phyloP scores from a whole-genome alignment of 1,284 basidiomycete genomes.

The Kwoniella shivajii region DNA sequence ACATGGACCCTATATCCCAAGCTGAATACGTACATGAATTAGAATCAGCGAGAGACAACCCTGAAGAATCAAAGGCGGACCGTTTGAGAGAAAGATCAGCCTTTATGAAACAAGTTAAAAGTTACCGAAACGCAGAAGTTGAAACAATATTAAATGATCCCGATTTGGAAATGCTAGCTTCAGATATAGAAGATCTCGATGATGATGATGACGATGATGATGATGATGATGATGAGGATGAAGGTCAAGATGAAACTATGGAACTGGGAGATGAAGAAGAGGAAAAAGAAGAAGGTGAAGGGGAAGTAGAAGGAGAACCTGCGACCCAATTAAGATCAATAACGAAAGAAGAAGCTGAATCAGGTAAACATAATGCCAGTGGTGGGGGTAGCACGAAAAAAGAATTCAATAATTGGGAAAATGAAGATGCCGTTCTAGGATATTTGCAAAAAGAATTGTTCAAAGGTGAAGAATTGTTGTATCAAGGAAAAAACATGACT shows the following conservation, averaged over 20 bases:
- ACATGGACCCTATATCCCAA: slow-evolving; percentile 27
- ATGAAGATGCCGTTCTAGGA: slow-evolving; percentile 32
- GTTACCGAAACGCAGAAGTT: slow-evolving; percentile 12
- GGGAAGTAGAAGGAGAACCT: slow-evolving; percentile 24
- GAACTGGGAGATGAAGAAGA: slow-evolving; percentile 15
- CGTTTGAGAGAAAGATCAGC: slow-evolving; percentile 12
- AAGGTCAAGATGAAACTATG: slow-evolving; percentile 13
- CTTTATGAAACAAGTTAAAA: slow-evolving; percentile 21
- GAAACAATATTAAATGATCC: slow-evolving; percentile 56
- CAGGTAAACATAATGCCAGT: background rate
- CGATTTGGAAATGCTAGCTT: slow-evolving; percentile 52
- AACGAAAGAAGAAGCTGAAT: slow-evolving; percentile 11
- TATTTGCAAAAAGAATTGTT: slow-evolving; percentile 40
- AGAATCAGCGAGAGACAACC: slow-evolving; percentile 27
- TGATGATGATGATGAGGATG: slow-evolving; percentile 60
- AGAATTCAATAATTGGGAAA: slow-evolving; percentile 36
- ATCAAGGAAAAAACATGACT: slow-evolving; percentile 22
- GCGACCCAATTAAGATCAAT: slow-evolving; percentile 16
- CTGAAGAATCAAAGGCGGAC: slow-evolving; percentile 26
- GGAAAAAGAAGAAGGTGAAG: slow-evolving; percentile 8
- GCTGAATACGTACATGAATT: slow-evolving; percentile 65
- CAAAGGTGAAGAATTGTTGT: slow-evolving; percentile 32
- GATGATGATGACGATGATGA: slow-evolving; percentile 19
- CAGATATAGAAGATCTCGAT: slow-evolving; percentile 15
- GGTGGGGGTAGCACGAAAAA: background rate